Evolutionary conservation across 176 grass and related monocot species (phyloP).

Genomic region (Carex parvula): DNA sequence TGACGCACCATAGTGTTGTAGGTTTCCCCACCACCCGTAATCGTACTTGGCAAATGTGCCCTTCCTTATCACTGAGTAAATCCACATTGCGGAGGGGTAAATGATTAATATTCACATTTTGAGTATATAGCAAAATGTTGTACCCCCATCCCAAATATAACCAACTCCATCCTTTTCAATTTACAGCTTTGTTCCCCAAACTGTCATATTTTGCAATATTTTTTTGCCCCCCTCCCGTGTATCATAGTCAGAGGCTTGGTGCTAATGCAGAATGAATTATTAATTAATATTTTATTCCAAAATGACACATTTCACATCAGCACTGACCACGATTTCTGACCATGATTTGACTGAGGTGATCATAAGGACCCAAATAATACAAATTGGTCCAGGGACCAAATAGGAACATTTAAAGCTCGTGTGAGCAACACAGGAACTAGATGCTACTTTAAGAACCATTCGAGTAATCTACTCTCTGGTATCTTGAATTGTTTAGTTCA

Average conservation of each 20-base stretch:
- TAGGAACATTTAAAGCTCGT: background rate
- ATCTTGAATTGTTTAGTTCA: background rate
- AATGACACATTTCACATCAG: background rate
- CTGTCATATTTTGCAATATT: background rate
- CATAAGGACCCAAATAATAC: background rate
- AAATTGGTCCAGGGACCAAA: background rate
- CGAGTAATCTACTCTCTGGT: background rate
- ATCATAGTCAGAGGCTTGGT: background rate
- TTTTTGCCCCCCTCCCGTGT: background rate
- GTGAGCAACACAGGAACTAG: background rate
- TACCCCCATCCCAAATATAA: background rate
- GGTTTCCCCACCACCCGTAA: constrained; percentile 57
- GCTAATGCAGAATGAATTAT: background rate
- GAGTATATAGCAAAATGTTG: background rate
- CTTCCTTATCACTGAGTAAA: constrained; percentile 74
- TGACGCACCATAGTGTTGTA: constrained; percentile 43
- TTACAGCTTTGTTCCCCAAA: background rate
- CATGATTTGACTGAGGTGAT: background rate
- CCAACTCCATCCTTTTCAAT: background rate
- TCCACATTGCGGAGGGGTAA: background rate
- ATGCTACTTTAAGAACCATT: background rate
- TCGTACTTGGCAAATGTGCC: constrained; percentile 85
- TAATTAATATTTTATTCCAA: background rate
- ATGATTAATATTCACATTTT: background rate
- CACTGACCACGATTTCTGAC: background rate